phyloP scores from a whole-genome alignment of 352 stramenopile species.

The Globisporangium lucens region DNA sequence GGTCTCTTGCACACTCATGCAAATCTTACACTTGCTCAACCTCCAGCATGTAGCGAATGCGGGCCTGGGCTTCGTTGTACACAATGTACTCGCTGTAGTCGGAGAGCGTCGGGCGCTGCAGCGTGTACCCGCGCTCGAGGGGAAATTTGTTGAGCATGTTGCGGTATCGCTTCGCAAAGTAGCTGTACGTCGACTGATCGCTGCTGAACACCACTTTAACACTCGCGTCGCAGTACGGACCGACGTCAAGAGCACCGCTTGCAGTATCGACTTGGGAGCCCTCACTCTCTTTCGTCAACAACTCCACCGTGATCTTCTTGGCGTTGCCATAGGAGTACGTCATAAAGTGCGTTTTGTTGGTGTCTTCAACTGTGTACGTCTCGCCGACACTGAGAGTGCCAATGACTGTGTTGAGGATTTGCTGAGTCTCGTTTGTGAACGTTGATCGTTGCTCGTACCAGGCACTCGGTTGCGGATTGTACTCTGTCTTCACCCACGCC shows the following conservation, averaged over 20 bases:
- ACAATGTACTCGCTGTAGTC: constrained; percentile 26
- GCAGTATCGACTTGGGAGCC: neutral
- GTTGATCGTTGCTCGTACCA: constrained; percentile 41
- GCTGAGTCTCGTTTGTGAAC: constrained; percentile 31
- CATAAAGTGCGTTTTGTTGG: constrained; percentile 33
- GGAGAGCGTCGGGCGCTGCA: constrained; percentile 11
- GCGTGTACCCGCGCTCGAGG: constrained; percentile 24
- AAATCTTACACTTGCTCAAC: constrained; percentile 14
- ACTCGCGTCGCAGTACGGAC: constrained; percentile 24
- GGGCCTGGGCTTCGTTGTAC: constrained; percentile 23
- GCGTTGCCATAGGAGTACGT: constrained; percentile 21
- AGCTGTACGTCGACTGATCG: constrained; percentile 25
- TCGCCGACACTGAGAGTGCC: constrained; percentile 43
- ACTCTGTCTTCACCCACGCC: constrained; percentile 56
- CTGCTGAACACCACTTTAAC: constrained; percentile 21
- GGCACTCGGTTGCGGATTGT: constrained; percentile 18
- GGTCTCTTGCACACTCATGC: too few relatives aligned
- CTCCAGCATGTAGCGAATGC: constrained; percentile 22
- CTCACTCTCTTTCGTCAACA: constrained; percentile 34
- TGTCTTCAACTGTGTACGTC: constrained; percentile 30
- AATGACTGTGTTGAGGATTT: constrained; percentile 39
- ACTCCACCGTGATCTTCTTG: constrained; percentile 41
- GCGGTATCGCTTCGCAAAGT: constrained; percentile 49
- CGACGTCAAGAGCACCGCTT: constrained; percentile 7
- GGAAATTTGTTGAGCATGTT: constrained; percentile 28